phyloP scores from a whole-genome alignment of 2,329 filamentous ascomycete species.

The Ophiostoma montium region DNA sequence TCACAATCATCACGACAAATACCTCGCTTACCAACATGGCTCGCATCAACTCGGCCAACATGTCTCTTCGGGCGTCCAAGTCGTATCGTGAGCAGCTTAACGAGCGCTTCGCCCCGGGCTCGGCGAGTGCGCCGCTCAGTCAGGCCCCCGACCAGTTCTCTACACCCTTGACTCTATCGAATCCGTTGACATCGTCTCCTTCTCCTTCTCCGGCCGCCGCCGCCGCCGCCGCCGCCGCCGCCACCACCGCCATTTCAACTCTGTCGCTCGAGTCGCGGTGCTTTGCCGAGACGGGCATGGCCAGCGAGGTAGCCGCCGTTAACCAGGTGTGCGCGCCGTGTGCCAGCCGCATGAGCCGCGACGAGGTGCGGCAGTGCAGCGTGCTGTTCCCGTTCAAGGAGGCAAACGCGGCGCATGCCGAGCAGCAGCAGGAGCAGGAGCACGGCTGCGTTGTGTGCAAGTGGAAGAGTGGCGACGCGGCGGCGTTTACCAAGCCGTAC shows the following conservation, averaged over 20 bases:
- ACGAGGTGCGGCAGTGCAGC: slow-evolving; percentile 5
- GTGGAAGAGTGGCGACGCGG: slow-evolving; percentile 32
- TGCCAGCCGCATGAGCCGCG: slow-evolving; percentile 21
- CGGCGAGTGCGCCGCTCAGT: neutral
- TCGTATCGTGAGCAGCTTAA: slow-evolving; percentile 7
- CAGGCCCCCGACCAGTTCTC: too few species aligned
- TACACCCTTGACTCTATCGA: too few species aligned
- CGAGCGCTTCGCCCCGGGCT: slow-evolving; percentile 2
- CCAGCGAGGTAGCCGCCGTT: slow-evolving; percentile 22
- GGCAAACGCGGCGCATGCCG: slow-evolving; percentile 7
- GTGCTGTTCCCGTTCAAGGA: neutral
- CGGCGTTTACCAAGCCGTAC: slow-evolving; percentile 69
- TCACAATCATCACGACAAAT: neutral
- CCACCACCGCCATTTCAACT: neutral
- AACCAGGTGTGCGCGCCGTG: slow-evolving; percentile 26
- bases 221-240: neutral
- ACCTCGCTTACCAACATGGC: neutral
- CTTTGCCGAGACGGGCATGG: slow-evolving; percentile 35
- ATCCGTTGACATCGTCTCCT: neutral
- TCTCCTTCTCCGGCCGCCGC: neutral
- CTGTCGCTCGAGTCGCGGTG: slow-evolving; percentile 9
- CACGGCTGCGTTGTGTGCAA: slow-evolving; percentile 24
- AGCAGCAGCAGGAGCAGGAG: slow-evolving; percentile 10
- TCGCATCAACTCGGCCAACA: neutral
- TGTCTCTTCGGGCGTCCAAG: slow-evolving; percentile 1